Evolutionary conservation across 2,329 filamentous ascomycete genomes (phyloP).

Genomic region (Aspergillus ruber): DNA sequence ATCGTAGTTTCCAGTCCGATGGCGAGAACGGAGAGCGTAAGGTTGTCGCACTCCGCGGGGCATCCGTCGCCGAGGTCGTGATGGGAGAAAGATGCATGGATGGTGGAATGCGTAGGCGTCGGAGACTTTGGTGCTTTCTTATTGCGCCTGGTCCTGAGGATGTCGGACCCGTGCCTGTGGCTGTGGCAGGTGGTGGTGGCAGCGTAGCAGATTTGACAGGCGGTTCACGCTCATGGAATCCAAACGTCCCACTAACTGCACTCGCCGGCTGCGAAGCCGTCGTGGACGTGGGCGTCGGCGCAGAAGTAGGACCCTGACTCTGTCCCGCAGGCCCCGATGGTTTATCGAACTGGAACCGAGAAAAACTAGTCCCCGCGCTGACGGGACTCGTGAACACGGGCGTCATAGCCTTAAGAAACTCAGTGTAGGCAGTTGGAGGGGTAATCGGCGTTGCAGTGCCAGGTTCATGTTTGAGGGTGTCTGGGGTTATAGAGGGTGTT

Average conservation of each 20-base stretch:
- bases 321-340: no score
- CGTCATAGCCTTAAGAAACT: conserved; percentile 81
- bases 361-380: conserved; percentile 50
- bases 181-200: conserved; percentile 55
- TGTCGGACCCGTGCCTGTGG: conserved; percentile 47
- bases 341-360: conserved; percentile 31
- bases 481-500: conserved; percentile 43
- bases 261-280: conserved; percentile 36
- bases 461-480: conserved; percentile 64
- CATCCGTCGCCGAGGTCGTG: conserved; percentile 49
- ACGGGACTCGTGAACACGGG: conserved; percentile 64
- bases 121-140: conserved; percentile 49
- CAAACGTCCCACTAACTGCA: conserved; percentile 35
- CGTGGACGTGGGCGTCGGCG: conserved; percentile 14
- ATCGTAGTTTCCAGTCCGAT: conserved; percentile 69
- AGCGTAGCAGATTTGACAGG: conserved; percentile 52
- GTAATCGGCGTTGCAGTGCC: conserved; percentile 74
- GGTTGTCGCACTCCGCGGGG: conserved; percentile 59
- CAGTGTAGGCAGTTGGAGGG: conserved; percentile 80
- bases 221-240: conserved; percentile 43
- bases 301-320: neutral
- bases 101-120: conserved; percentile 66
- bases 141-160: no score
- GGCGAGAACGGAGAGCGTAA: conserved; percentile 71
- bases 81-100: conserved; percentile 59